Evolutionary conservation across 768 basidiomycete genomes (phyloP).

Genomic region (Russula abietina): DNA sequence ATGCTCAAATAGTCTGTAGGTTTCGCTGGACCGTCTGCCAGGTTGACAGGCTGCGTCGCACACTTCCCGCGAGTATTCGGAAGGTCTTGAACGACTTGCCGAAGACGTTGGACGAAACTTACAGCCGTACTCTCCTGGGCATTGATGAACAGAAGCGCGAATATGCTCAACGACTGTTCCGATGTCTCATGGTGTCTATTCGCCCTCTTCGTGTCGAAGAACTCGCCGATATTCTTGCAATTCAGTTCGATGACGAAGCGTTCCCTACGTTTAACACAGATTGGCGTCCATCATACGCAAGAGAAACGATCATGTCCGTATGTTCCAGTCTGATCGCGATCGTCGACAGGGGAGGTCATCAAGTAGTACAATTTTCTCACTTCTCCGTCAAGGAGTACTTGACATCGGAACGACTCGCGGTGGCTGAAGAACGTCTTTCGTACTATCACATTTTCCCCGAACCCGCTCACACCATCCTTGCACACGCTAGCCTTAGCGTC

Average conservation of each 20-base stretch:
- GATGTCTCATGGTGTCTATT: background rate
- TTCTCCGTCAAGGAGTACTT: constrained; percentile 19
- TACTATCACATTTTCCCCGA: constrained; percentile 6
- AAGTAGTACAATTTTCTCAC: background rate
- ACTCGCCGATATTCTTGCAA: constrained; percentile 10
- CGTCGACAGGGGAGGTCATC: background rate
- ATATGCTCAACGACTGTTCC: background rate
- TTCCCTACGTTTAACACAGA: background rate
- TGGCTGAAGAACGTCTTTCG: background rate
- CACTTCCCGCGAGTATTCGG: background rate
- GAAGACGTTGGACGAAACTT: background rate
- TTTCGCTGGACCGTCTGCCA: constrained; percentile 4
- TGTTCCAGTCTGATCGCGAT: too few species aligned
- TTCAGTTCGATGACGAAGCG: background rate
- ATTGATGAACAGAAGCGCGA: background rate
- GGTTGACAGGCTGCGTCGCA: background rate
- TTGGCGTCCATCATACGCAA: background rate
- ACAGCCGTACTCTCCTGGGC: background rate
- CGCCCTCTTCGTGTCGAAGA: constrained; percentile 5
- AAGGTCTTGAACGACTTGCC: background rate
- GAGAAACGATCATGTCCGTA: too few species aligned
- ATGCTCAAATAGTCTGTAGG: too few species aligned
- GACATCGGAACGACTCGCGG: constrained; percentile 4
- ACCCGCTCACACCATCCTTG: constrained; percentile 6
- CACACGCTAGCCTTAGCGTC: constrained; percentile 1